Percentiles rank a stretch among this genome's conserved stretches.
These are phyloP conservation scores for Gonapodya prolifera DNA, from an alignment of 192 early-diverging fungal genomes.

Conservation along the genomic window DNA sequence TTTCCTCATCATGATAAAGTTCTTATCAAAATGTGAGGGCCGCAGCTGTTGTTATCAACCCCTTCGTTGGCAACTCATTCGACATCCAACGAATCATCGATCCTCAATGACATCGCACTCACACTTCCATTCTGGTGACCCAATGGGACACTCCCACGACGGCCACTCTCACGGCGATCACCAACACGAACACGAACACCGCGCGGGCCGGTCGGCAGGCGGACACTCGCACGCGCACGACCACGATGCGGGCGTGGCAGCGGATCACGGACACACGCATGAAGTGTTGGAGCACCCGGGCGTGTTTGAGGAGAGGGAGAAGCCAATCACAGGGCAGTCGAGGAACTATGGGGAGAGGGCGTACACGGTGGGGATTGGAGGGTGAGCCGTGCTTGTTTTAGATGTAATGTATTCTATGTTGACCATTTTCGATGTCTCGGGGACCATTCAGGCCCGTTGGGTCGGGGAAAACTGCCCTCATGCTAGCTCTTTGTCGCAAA, in stretches of 20 bases:
- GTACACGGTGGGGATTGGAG: conserved; percentile 91
- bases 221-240: conserved; percentile 23
- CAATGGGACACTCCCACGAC: conserved; percentile 11
- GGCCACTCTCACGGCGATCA: conserved; percentile 6
- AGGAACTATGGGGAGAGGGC: conserved; percentile 85
- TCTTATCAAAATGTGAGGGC: no score
- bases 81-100: no score
- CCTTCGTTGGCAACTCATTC: no score
- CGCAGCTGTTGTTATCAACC: no score
- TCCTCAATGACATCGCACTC: no score
- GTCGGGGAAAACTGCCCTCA: conserved; percentile 85
- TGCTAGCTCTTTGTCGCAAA: conserved; percentile 77
- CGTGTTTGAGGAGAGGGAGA: conserved; percentile 55
- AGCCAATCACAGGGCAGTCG: conserved; percentile 53
- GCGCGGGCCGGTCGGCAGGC: no score
- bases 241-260: conserved; percentile 12
- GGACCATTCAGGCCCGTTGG: conserved; percentile 63
- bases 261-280: conserved; percentile 82
- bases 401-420: not conserved
- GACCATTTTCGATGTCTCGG: not conserved
- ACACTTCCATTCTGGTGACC: no score
- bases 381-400: conserved; percentile 38
- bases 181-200: conserved; percentile 7
- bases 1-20: no score
- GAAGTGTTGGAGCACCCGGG: conserved; percentile 84